phyloP scores from a whole-genome alignment of 352 stramenopile species.

The Hyaloperonospora brassicae region DNA sequence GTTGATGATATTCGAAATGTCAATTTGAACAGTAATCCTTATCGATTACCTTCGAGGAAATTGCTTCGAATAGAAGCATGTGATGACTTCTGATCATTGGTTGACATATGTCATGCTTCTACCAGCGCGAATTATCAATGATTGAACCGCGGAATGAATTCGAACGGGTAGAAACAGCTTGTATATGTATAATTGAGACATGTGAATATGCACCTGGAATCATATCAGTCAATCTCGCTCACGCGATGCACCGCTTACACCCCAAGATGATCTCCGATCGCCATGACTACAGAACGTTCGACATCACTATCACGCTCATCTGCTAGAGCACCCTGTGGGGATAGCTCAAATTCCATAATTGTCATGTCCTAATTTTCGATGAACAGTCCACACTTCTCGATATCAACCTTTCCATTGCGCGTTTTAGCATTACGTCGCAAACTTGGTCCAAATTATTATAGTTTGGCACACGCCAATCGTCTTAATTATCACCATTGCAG shows the following conservation, averaged over 20 bases:
- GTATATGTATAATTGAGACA: too few relatives aligned
- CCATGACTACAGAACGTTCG: constrained; percentile 28
- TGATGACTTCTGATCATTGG: too few relatives aligned
- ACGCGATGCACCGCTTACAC: constrained; percentile 38
- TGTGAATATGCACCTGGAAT: too few relatives aligned
- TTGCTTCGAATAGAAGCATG: too few relatives aligned
- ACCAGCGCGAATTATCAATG: too few relatives aligned
- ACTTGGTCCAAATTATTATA: constrained; percentile 84
- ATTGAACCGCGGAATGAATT: too few relatives aligned
- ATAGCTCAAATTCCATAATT: constrained; percentile 70
- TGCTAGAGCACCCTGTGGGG: constrained; percentile 29
- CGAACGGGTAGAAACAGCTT: too few relatives aligned
- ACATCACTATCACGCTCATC: constrained; percentile 17
- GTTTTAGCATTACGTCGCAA: constrained; percentile 58
- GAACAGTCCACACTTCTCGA: constrained; percentile 75
- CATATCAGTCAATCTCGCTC: constrained; percentile 20
- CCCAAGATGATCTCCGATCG: constrained; percentile 35
- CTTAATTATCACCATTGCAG: constrained; percentile 29
- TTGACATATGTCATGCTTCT: too few relatives aligned
- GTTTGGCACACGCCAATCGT: constrained; percentile 56
- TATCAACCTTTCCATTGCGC: constrained; percentile 55
- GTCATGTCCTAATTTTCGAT: constrained; percentile 63
- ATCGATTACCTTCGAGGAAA: too few relatives aligned
- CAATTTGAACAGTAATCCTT: too few relatives aligned
- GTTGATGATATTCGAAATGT: too few relatives aligned